Evolutionary conservation across 148 eudicot genomes (phyloP), one percentile per base, ranked within the genome.

Genomic region (Vaccinium darrowii): DNA sequence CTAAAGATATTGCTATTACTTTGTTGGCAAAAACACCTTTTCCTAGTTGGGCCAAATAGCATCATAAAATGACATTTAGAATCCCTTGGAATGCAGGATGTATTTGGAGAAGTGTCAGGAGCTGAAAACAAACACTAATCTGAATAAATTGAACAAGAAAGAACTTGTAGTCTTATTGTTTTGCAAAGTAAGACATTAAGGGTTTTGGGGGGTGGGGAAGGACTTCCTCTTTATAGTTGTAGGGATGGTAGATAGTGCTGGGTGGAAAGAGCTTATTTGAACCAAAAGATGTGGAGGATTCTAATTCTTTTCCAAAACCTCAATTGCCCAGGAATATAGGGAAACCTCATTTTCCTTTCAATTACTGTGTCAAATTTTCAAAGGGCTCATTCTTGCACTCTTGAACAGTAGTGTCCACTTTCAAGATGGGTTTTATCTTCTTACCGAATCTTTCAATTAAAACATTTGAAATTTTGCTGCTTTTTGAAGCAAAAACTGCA

Each of bases 351-450:
- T 79, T 36, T 57, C 30, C 71, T 33, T 33, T n/a, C 82, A 80
- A 80, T 30, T 58, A 57, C 18, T 33, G 7, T 80, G 27, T 18
- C 67, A 78, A 16, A 19, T 36, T 80, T 57, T 58, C 18, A 8
- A 30, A 19, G 53, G 65, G 16, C 27, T 60, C 30, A 39, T 80
- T 80, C 5, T 60, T 80, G 50, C 30, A 58, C n/a, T 16, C 19
- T 79, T 30, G 82, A 56, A 16, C 50, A 18, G 7, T 18, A 30
- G 15, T 1, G 39, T 14, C 54, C 60, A 52, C 62, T 79, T 79
- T 57, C 69, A 57, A 79, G 65, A 56, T 33, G 27, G 25, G 19
- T 78, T 57, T 30, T 78, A 78, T 56, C 51, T 79, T 79, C 62
- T 57, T 33, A 30, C 43, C n/a, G 72, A 15, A 25, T 53, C 18